Conservation (phyloP, 768 basidiomycete genomes). For the Podaxis sp. region DNA sequence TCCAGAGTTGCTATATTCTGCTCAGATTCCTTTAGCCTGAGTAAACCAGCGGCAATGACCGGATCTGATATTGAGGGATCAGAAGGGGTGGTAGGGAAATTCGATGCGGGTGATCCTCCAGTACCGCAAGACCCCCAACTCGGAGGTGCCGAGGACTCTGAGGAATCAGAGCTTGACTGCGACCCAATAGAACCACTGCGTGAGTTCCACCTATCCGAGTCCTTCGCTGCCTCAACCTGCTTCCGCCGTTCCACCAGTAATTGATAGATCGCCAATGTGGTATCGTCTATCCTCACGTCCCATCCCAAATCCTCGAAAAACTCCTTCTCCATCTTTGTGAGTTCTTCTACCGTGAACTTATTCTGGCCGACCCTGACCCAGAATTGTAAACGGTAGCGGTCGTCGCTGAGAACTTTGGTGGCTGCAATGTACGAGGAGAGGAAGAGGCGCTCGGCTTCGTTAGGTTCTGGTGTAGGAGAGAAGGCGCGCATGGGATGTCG, state of each 20-base stretch:
- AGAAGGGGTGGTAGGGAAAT: background rate
- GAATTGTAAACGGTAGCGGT: conserved; percentile 7
- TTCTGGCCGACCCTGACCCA: conserved; percentile 11
- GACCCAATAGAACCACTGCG: background rate
- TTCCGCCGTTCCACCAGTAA: conserved; percentile 3
- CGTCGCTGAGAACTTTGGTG: conserved; percentile 9
- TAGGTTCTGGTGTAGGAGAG: background rate
- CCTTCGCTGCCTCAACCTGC: background rate
- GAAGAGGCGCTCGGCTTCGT: conserved; percentile 8
- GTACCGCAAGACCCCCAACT: background rate
- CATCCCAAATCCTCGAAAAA: conserved; percentile 6
- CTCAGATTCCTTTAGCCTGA: conserved; percentile 5
- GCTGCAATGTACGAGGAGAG: conserved; percentile 8
- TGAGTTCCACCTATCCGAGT: background rate
- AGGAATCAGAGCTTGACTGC: background rate
- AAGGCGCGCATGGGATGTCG: background rate
- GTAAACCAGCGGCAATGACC: background rate
- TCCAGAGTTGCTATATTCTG: conserved; percentile 1
- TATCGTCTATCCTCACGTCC: conserved; percentile 9
- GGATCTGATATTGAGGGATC: background rate
- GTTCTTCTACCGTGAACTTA: conserved; percentile 3
- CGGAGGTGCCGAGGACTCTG: background rate
- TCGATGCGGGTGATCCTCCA: background rate
- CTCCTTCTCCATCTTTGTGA: conserved; percentile 4
- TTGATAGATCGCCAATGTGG: conserved; percentile 6